Conservation (phyloP, 2,329 filamentous ascomycete species). For the Aaosphaeria pasadenensis region DNA sequence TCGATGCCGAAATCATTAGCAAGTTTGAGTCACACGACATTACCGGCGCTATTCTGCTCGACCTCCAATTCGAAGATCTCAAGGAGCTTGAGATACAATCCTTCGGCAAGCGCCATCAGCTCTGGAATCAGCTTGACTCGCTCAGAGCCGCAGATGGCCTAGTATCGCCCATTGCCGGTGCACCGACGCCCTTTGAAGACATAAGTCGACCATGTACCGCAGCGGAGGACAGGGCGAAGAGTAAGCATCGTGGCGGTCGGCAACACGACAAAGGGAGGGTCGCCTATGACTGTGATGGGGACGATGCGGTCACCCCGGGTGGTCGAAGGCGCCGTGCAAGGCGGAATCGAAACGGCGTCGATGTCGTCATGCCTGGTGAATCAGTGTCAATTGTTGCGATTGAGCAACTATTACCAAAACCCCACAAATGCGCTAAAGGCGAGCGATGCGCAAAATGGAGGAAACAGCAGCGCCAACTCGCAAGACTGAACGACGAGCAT, state of each 20-base stretch:
- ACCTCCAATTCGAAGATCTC: slow-evolving; percentile 86
- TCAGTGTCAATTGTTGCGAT: slow-evolving; percentile 90
- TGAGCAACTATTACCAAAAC: slow-evolving; percentile 81
- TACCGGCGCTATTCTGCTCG: slow-evolving; percentile 78
- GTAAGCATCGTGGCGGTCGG: slow-evolving; percentile 30
- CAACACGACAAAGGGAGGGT: slow-evolving; percentile 28
- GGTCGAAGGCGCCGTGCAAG: slow-evolving; percentile 39
- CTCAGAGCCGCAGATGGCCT: slow-evolving; percentile 53
- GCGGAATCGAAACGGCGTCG: slow-evolving; percentile 47
- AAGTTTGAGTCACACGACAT: slow-evolving; percentile 93
- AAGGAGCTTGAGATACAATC: slow-evolving; percentile 78
- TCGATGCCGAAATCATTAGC: slow-evolving; percentile 74
- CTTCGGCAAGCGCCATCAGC: slow-evolving; percentile 74
- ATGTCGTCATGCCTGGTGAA: slow-evolving; percentile 73
- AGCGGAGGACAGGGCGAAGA: slow-evolving; percentile 31
- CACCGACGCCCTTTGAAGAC: slow-evolving; percentile 49
- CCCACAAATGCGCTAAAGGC: slow-evolving; percentile 81
- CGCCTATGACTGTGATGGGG: slow-evolving; percentile 16
- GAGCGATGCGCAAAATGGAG: slow-evolving; percentile 80
- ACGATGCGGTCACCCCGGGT: slow-evolving; percentile 28
- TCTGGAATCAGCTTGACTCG: slow-evolving; percentile 76
- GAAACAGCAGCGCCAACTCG: slow-evolving; percentile 75
- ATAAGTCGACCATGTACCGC: slow-evolving; percentile 44
- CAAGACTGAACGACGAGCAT: slow-evolving; percentile 71
- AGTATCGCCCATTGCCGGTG: slow-evolving; percentile 37